Conservation (phyloP, 2,329 filamentous ascomycete genomes). For the Elsinoe fawcettii region DNA sequence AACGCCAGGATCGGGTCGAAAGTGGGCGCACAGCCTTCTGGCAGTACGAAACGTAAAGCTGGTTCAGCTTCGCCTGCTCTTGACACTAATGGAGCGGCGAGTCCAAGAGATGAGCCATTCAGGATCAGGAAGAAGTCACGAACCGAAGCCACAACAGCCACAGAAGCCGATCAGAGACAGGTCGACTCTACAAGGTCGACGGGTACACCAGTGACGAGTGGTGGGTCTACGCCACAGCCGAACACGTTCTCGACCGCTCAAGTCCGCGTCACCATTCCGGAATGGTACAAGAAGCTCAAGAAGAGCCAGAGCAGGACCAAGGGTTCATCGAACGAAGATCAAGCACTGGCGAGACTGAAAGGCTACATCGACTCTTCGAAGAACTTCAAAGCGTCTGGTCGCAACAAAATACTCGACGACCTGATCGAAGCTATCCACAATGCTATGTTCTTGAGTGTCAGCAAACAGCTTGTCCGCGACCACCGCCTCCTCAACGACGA, state of each 20-base stretch:
- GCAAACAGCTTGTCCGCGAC: conserved; percentile 27
- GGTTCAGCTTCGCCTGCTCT: neutral
- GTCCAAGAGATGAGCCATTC: neutral
- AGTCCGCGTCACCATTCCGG: neutral
- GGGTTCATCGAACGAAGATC: neutral
- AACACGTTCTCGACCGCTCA: neutral
- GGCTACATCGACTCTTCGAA: neutral
- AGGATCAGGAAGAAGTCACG: neutral
- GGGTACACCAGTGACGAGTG: neutral
- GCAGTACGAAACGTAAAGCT: neutral
- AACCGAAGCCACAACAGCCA: neutral
- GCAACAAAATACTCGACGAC: conserved; percentile 22
- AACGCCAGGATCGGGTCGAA: no score
- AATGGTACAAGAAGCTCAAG: conserved; percentile 10
- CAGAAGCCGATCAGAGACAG: neutral
- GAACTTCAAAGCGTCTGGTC: neutral
- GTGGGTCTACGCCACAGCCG: neutral
- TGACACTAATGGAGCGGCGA: neutral
- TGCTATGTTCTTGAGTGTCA: conserved; percentile 32
- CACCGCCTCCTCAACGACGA: conserved; percentile 31
- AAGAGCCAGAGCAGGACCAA: neutral
- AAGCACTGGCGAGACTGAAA: neutral
- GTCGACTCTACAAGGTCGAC: neutral
- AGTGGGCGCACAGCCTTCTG: neutral
- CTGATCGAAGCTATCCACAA: conserved; percentile 34